Percentiles rank a stretch among this genome's conserved stretches.
Conservation (phyloP, 352 stramenopile genomes). For the Albugo laibachii region DNA sequence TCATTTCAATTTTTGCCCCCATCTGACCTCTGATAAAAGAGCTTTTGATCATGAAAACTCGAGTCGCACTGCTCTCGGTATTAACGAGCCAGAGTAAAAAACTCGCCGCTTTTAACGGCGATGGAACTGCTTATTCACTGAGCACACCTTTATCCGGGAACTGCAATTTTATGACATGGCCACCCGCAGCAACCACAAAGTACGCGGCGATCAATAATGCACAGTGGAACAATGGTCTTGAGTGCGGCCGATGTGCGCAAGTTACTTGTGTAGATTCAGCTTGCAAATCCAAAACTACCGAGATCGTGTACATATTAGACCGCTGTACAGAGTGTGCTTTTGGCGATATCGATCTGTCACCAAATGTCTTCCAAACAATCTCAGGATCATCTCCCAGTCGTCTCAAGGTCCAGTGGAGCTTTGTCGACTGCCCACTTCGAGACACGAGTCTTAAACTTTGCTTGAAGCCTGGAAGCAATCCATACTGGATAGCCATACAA, state of each 20-base stretch:
- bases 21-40: too few relatives aligned
- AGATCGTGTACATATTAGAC: slow-evolving; percentile 15
- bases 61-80: too few relatives aligned
- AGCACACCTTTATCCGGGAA: slow-evolving; percentile 4
- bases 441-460: slow-evolving; percentile 9
- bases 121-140: slow-evolving; percentile 6
- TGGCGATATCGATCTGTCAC: slow-evolving; percentile 13
- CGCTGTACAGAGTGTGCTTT: slow-evolving; percentile 8
- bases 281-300: background rate
- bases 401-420: slow-evolving; percentile 10
- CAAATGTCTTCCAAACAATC: slow-evolving; percentile 11
- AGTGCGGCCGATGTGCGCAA: slow-evolving; percentile 14
- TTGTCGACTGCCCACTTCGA: slow-evolving; percentile 12
- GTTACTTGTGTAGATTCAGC: slow-evolving; percentile 9
- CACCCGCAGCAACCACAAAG: slow-evolving; percentile 3
- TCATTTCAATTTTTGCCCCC: too few relatives aligned
- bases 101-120: slow-evolving; percentile 1
- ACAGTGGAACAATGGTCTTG: slow-evolving; percentile 3
- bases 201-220: background rate
- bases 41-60: too few relatives aligned
- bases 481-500: slow-evolving; percentile 13
- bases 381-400: slow-evolving; percentile 7
- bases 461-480: slow-evolving; percentile 8
- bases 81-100: too few relatives aligned
- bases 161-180: slow-evolving; percentile 16